A percentile compares a stretch with the other conserved stretches of the same genome.
phyloP scores from a whole-genome alignment of 768 basidiomycete species.

The Arthromyces matolae region DNA sequence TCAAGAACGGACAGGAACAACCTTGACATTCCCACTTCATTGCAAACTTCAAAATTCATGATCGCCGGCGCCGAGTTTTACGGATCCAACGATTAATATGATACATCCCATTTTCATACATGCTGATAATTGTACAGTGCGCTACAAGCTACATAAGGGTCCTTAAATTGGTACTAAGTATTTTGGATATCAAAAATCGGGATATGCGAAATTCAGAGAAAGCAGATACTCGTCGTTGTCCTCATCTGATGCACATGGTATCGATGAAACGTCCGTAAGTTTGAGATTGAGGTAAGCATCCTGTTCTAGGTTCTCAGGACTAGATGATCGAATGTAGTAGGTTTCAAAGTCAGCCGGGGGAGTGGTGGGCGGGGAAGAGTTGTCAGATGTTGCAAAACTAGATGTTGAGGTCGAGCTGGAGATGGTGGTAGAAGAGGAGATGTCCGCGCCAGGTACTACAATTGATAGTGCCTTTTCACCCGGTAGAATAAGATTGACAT shows the following conservation, averaged over 20 bases:
- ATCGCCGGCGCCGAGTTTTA: constrained; percentile 1
- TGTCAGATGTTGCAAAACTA: constrained; percentile 12
- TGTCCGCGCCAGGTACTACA: too few species aligned
- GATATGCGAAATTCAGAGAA: constrained; percentile 15
- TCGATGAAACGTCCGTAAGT: constrained; percentile 10
- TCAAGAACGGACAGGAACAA: constrained; percentile 1
- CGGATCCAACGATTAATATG: constrained; percentile 2
- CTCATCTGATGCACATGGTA: constrained; percentile 10
- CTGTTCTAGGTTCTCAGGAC: constrained; percentile 2
- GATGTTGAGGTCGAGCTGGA: constrained; percentile 4
- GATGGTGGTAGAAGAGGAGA: background rate
- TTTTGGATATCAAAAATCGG: constrained; percentile 12
- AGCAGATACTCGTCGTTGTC: constrained; percentile 17
- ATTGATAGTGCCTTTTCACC: too few species aligned
- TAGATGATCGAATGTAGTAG: constrained; percentile 14
- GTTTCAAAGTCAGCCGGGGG: background rate
- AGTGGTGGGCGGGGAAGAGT: constrained; percentile 15
- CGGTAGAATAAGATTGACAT: too few species aligned
- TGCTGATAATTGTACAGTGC: background rate
- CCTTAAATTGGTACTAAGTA: too few species aligned
- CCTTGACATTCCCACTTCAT: background rate
- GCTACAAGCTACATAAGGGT: constrained; percentile 1
- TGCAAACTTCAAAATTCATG: background rate
- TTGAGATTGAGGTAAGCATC: constrained; percentile 9
- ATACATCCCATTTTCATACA: background rate